phyloP scores from a whole-genome alignment of 495 filamentous ascomycete genomes.

The Podospora tetraspora region DNA sequence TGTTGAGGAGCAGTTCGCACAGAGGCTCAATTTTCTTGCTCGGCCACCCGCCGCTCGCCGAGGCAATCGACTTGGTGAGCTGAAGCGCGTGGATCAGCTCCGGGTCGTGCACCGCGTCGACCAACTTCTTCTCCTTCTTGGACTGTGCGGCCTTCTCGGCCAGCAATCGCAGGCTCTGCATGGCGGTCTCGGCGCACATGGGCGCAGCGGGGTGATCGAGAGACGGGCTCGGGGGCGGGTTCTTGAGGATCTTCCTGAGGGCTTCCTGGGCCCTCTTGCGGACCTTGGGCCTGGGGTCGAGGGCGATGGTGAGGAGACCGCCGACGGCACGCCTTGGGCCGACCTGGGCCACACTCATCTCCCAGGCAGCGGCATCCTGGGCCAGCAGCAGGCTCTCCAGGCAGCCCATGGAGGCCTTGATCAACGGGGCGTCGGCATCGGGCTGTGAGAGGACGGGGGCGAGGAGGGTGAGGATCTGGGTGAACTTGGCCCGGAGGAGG shows the following conservation, averaged over 20 bases:
- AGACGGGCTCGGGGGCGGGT: conserved; percentile 80
- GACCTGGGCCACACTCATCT: conserved; percentile 72
- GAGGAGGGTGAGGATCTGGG: conserved; percentile 81
- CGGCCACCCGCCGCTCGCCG: conserved; percentile 90
- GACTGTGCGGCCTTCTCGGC: conserved; percentile 53
- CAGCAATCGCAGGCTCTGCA: conserved; percentile 67
- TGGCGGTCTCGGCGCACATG: conserved; percentile 87
- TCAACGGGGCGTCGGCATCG: conserved; percentile 81
- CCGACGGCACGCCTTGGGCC: conserved; percentile 84
- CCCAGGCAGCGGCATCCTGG: conserved; percentile 84
- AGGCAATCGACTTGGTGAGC: conserved; percentile 79
- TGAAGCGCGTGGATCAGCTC: conserved; percentile 85
- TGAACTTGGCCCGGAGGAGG: conserved; percentile 86
- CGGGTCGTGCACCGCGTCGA: conserved; percentile 62
- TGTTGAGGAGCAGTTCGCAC: conserved; percentile 80
- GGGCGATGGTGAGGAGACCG: conserved; percentile 73
- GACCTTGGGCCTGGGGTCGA: conserved; percentile 91
- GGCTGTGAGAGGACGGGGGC: conserved; percentile 72
- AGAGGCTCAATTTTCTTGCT: conserved; percentile 88
- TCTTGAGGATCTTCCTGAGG: conserved; percentile 71
- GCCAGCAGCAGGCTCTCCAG: conserved; percentile 81
- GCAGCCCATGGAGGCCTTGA: conserved; percentile 86
- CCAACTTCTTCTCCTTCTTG: conserved; percentile 63
- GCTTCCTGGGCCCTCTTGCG: conserved; percentile 92
- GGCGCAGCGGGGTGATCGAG: conserved; percentile 89